These are phyloP conservation scores for Udeniomyces megalosporus DNA, from an alignment of 768 basidiomycete genomes.

Conservation along the genomic window DNA sequence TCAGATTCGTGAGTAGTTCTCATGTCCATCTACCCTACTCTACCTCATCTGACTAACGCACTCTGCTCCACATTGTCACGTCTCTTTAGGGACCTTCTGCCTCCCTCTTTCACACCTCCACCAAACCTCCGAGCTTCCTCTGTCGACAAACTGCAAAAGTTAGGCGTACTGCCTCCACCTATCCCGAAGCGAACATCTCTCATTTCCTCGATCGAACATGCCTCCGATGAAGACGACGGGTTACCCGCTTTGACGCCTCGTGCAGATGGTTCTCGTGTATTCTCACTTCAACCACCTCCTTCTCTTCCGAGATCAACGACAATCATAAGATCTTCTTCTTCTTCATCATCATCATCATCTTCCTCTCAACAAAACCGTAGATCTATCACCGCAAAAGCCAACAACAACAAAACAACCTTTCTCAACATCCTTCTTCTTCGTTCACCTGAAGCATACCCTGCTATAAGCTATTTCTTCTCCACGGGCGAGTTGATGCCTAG, in stretches of 20 bases:
- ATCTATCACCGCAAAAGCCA: background rate
- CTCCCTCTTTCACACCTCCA: background rate
- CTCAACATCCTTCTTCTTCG: slow-evolving; percentile 12
- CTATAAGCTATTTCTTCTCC: slow-evolving; percentile 4
- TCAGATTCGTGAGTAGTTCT: background rate
- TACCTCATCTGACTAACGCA: background rate
- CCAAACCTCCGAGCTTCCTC: slow-evolving; percentile 8
- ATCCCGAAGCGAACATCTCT: background rate
- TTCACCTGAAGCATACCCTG: slow-evolving; percentile 5
- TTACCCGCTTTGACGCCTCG: background rate
- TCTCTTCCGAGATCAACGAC: background rate
- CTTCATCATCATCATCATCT: background rate
- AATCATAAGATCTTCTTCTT: background rate
- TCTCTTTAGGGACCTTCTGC: background rate
- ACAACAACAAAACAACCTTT: background rate
- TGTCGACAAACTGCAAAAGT: slow-evolving; percentile 9
- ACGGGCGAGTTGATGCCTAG: slow-evolving; percentile 2
- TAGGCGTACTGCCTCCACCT: slow-evolving; percentile 9
- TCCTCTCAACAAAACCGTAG: background rate
- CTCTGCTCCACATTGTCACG: background rate
- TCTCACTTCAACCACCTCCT: background rate
- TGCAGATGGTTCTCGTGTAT: background rate
- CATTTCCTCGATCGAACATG: background rate
- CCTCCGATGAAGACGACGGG: background rate
- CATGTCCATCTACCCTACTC: background rate